Percentiles rank a stretch among this genome's conserved stretches.
Evolutionary conservation across 495 filamentous ascomycete genomes (phyloP).

Genomic region (Echria macrotheca): DNA sequence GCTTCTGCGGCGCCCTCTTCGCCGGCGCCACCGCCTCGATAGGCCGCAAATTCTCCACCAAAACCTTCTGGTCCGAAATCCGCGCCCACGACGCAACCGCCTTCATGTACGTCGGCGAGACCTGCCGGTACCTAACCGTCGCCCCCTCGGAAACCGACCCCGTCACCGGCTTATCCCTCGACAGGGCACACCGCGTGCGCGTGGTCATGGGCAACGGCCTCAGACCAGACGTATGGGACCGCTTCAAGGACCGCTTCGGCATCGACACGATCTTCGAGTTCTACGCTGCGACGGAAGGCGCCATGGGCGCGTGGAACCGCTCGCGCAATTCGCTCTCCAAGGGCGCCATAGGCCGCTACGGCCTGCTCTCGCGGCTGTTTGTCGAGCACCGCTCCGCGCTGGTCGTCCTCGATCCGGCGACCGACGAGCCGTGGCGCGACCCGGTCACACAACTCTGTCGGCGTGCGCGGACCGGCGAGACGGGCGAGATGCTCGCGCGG

Average conservation of each 20-base stretch:
- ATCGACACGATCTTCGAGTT: constrained; percentile 80
- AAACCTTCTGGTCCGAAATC: constrained; percentile 77
- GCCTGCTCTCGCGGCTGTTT: constrained; percentile 52
- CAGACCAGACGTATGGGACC: constrained; percentile 84
- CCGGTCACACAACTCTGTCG: constrained; percentile 67
- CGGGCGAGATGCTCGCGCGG: constrained; percentile 72
- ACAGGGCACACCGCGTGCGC: constrained; percentile 70
- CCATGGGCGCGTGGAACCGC: constrained; percentile 65
- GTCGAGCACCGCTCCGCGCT: constrained; percentile 45
- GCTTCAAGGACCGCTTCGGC: constrained; percentile 80
- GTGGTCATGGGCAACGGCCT: constrained; percentile 85
- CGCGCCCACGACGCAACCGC: constrained; percentile 65
- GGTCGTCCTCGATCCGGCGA: constrained; percentile 68
- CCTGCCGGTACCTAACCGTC: constrained; percentile 80
- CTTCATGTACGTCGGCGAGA: constrained; percentile 95
- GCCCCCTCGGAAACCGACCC: constrained; percentile 62
- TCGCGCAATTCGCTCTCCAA: constrained; percentile 64
- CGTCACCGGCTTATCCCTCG: constrained; percentile 62
- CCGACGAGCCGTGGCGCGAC: constrained; percentile 65
- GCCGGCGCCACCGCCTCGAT: constrained; percentile 61
- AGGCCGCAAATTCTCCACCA: constrained; percentile 74
- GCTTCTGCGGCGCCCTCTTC: constrained; percentile 52
- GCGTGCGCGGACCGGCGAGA: constrained; percentile 52
- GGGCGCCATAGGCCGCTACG: constrained; percentile 79
- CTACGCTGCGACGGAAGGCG: constrained; percentile 83